These are phyloP conservation scores for Aspergillus tubingensis DNA, from an alignment of 2,329 filamentous ascomycete genomes.

Conservation along the genomic window DNA sequence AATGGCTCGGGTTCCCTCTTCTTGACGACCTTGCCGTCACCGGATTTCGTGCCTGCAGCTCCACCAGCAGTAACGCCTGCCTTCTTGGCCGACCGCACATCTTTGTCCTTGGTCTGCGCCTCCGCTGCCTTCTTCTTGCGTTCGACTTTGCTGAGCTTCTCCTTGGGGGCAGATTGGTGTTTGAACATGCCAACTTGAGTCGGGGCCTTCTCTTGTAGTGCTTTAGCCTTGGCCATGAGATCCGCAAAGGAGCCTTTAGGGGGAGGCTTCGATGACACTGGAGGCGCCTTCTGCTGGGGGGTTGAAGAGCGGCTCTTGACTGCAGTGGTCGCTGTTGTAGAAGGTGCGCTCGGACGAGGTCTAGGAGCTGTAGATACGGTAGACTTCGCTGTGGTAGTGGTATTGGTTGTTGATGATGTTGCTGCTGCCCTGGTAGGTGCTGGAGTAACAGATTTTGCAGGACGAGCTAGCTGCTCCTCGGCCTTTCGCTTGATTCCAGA, in stretches of 20 bases:
- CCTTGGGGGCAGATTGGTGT: constrained; percentile 56
- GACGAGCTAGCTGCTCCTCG: constrained; percentile 41
- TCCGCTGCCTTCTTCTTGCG: constrained; percentile 48
- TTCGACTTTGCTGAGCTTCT: constrained; percentile 59
- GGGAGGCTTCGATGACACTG: constrained; percentile 45
- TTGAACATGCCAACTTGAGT: constrained; percentile 55
- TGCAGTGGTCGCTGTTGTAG: neutral
- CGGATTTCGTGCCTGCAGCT: constrained; percentile 23
- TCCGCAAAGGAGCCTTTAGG: constrained; percentile 62
- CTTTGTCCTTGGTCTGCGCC: constrained; percentile 45
- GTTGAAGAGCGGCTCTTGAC: constrained; percentile 21
- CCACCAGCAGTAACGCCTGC: constrained; percentile 22
- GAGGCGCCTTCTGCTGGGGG: constrained; percentile 21
- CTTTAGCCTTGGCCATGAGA: constrained; percentile 60
- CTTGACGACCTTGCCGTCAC: constrained; percentile 25
- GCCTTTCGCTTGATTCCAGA: constrained; percentile 46
- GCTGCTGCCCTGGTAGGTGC: constrained; percentile 17
- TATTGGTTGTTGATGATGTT: constrained; percentile 6
- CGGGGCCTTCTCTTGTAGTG: constrained; percentile 50
- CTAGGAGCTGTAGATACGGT: constrained; percentile 23
- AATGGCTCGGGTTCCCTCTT: constrained; percentile 36
- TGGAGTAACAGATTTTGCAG: constrained; percentile 28
- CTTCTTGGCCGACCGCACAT: constrained; percentile 35
- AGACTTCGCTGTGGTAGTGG: constrained; percentile 17
- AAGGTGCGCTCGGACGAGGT: constrained; percentile 8